Conservation (phyloP, 495 filamentous ascomycete species). For the Neurospora sp. region DNA sequence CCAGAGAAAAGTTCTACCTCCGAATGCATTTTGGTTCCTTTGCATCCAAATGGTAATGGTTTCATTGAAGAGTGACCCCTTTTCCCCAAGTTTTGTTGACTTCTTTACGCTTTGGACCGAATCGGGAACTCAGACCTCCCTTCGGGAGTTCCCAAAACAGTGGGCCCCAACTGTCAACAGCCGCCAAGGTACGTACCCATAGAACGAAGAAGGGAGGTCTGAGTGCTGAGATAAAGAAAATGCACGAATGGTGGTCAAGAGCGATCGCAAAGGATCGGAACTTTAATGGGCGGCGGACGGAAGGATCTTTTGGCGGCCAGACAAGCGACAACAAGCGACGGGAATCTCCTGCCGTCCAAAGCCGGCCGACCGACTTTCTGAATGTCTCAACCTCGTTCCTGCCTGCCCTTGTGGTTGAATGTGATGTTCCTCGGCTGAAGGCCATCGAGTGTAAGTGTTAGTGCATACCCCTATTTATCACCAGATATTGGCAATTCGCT, state of each 20-base stretch:
- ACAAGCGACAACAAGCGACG: background rate
- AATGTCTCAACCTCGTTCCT: background rate
- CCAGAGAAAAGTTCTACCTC: too few relatives aligned
- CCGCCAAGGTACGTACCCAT: too few relatives aligned
- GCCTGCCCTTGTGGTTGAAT: background rate
- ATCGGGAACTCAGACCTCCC: too few relatives aligned
- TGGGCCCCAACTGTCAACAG: too few relatives aligned
- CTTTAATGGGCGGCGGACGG: background rate
- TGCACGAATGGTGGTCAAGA: background rate
- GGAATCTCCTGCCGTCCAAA: background rate
- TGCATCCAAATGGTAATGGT: too few relatives aligned
- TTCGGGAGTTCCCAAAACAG: too few relatives aligned
- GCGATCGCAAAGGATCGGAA: background rate
- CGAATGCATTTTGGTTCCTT: too few relatives aligned
- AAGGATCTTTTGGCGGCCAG: background rate
- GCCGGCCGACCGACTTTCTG: background rate
- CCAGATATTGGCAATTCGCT: background rate
- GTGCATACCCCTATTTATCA: background rate
- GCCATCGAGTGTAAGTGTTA: background rate
- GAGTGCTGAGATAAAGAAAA: background rate
- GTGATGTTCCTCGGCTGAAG: background rate
- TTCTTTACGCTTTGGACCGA: too few relatives aligned
- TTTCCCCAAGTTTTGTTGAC: too few relatives aligned
- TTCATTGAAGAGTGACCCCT: too few relatives aligned
- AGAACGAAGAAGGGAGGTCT: too few relatives aligned